Conservation (phyloP, 306 rosid species). For the Acacia confusa region DNA sequence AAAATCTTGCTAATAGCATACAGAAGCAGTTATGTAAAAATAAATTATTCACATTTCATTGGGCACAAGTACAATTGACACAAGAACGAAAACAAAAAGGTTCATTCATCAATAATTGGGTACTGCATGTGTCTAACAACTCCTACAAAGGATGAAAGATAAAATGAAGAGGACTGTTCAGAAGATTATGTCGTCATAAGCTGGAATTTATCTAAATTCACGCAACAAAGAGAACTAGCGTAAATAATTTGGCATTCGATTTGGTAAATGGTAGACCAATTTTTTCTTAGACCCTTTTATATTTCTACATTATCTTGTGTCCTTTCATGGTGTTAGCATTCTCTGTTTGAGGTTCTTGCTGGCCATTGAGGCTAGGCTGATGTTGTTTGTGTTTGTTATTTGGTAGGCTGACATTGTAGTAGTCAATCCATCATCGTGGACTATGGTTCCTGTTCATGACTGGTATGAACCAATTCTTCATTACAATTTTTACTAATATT, state of each 20-base stretch:
- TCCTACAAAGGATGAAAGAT: neutral
- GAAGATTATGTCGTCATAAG: neutral
- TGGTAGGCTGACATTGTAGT: conserved; percentile 82
- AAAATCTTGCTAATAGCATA: neutral
- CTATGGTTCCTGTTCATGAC: conserved; percentile 85
- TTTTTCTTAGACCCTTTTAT: neutral
- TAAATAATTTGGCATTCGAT: neutral
- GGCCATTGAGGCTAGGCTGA: conserved; percentile 41
- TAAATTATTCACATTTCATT: neutral
- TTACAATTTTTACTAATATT: neutral
- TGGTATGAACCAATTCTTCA: conserved; percentile 43
- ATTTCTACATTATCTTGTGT: neutral
- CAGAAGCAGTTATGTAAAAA: neutral
- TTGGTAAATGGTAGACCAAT: neutral
- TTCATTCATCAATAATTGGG: neutral
- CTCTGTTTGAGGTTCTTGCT: neutral
- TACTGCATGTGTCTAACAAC: neutral
- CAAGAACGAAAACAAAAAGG: neutral
- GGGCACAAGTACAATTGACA: neutral
- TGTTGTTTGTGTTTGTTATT: conserved; percentile 28
- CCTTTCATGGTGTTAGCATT: neutral
- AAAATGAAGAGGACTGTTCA: neutral
- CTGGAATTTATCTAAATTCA: neutral
- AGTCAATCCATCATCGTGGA: conserved; percentile 71
- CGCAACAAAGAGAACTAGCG: neutral